These are phyloP conservation scores for Monilinia fructigena DNA, from an alignment of 2,329 filamentous ascomycete genomes.

Conservation along the genomic window DNA sequence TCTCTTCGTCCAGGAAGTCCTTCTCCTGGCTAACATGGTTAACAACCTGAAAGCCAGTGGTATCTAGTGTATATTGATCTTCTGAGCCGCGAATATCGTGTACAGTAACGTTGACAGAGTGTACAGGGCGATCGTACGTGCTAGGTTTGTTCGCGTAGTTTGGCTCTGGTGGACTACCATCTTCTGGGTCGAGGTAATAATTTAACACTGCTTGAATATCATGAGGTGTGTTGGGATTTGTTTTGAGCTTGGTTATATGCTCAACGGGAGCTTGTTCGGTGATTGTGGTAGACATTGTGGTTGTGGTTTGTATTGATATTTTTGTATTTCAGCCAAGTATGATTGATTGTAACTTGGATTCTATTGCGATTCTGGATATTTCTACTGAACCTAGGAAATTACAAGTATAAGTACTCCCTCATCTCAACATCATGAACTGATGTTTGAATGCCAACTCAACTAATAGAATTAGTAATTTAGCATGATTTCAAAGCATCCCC, in stretches of 20 bases:
- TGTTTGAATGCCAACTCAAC: not conserved
- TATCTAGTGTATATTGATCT: slow-evolving; percentile 44
- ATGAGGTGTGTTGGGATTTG: slow-evolving; percentile 13
- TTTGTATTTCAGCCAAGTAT: not conserved
- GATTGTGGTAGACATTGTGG: slow-evolving; percentile 16
- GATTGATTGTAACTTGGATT: not conserved
- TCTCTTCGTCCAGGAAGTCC: slow-evolving; percentile 41
- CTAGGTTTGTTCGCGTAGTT: slow-evolving; percentile 23
- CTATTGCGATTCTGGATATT: not conserved
- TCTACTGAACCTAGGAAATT: not conserved
- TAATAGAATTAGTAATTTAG: slow-evolving; percentile 16
- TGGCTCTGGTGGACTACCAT: slow-evolving; percentile 29
- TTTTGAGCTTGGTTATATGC: not conserved
- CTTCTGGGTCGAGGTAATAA: slow-evolving; percentile 29
- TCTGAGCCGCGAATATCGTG: slow-evolving; percentile 49
- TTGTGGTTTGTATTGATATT: not conserved
- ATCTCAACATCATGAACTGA: not conserved
- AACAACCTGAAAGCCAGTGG: slow-evolving; percentile 43
- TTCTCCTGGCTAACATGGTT: slow-evolving; percentile 41
- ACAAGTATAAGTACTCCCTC: slow-evolving; percentile 13
- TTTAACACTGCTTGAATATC: slow-evolving; percentile 27
- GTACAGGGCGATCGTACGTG: slow-evolving; percentile 11
- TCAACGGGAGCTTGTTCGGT: slow-evolving; percentile 16
- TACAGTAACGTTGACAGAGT: slow-evolving; percentile 31
- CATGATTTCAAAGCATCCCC: slow-evolving; percentile 18